Conservation (phyloP, 805 yeast genomes). For the Tetrapisispora taiwanensis region DNA sequence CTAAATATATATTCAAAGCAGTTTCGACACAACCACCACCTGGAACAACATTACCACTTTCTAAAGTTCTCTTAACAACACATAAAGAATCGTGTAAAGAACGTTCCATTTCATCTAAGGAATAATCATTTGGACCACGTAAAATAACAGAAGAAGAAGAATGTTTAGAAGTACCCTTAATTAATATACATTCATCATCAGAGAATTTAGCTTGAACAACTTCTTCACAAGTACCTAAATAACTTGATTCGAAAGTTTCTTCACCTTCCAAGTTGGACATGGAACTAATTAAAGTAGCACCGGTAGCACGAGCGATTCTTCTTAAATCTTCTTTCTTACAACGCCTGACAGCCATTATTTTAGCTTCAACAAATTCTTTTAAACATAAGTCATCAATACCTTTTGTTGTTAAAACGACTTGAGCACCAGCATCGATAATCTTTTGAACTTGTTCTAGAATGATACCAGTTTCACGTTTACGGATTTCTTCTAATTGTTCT, state of each 20-base stretch:
- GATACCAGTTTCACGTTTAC: conserved; percentile 81
- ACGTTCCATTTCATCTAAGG: conserved; percentile 97
- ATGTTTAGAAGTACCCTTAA: conserved; percentile 84
- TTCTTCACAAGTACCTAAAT: conserved; percentile 81
- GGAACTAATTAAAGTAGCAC: conserved; percentile 80
- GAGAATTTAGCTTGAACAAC: conserved; percentile 85
- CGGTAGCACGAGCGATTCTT: conserved; percentile 96
- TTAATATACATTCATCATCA: conserved; percentile 92
- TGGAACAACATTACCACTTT: conserved; percentile 89
- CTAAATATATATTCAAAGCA: conserved; percentile 87
- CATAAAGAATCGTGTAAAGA: conserved; percentile 88
- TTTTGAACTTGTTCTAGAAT: conserved; percentile 73
- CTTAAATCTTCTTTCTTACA: conserved; percentile 94
- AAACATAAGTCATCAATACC: conserved; percentile 90
- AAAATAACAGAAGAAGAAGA: conserved; percentile 84
- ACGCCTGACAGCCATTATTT: conserved; percentile 92
- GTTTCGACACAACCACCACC: conserved; percentile 99
- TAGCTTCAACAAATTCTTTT: conserved; percentile 83
- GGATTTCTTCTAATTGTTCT: conserved; percentile 85
- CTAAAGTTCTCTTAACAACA: conserved; percentile 92
- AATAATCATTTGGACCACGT: conserved; percentile 92
- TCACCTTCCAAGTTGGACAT: conserved; percentile 94
- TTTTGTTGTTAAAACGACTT: conserved; percentile 84
- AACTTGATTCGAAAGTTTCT: conserved; percentile 76
- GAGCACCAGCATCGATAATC: conserved; percentile 81